Evolutionary conservation across 352 stramenopile species (phyloP), one percentile per base, ranked within the genome.

Genomic region (Pythium pyrilobum): DNA sequence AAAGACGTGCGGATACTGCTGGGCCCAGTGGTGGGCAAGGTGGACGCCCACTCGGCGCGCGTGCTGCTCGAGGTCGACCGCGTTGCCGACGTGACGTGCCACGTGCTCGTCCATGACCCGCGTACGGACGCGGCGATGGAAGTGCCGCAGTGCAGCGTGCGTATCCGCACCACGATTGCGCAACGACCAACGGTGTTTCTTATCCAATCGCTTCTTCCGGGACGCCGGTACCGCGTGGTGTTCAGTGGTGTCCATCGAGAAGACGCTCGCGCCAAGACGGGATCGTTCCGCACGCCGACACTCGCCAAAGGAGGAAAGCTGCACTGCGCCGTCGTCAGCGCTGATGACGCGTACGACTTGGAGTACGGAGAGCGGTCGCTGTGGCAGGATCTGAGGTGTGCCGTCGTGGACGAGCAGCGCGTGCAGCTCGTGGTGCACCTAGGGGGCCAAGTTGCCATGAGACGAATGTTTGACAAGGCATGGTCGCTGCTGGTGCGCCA

Each of bases 51-150:
- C 20, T 62, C 51, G 0, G 81, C 79, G 33, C 64, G 77, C 5
- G 66, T 93, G 43, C 56, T 93, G 24, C 62, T 93, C 16, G 83
- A 93, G 61, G 67, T 85, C 7, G 69, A 81, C 57, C 48, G 50
- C 20, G 41, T 45, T 0, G 57, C 71, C 1, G 2, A 44, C 5
- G 49, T 93, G 40, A 85, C 66, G 9, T 81, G 73, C 18, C 74
- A 82, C 31, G 54, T 87, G 18, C 78, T 71, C 6, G 62, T 72
- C 12, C 33, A 74, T n/a, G 79, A 85, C 36, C 20, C 31, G 9
- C 38, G 67, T 11, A 75, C 67, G 15, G 68, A 63, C n/a, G 52
- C 66, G 4, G 71, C 74, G 42, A 54, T 75, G 5, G 68, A 85
- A 18, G 43, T 85, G 16, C 47, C 56, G 15, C 64, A 77, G 23